Evolutionary conservation across 179 eudicot species (phyloP).

Genomic region (Monotropa hypopitys): DNA sequence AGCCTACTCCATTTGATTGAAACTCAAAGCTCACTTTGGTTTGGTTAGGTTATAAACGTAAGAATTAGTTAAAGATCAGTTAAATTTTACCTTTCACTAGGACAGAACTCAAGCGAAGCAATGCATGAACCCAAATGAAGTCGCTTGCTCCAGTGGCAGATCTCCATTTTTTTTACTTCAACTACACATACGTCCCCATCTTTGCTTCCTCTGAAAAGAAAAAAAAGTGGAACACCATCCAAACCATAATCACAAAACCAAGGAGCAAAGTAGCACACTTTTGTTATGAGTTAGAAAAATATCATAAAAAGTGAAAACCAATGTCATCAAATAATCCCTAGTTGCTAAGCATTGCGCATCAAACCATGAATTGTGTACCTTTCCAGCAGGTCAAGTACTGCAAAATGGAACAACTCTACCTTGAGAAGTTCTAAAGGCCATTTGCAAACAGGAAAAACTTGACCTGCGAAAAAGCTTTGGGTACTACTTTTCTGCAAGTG

Average conservation of each 20-base stretch:
- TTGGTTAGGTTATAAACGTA: neutral
- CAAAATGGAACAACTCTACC: neutral
- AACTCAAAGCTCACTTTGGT: too few relatives aligned
- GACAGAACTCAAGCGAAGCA: slow-evolving; percentile 70
- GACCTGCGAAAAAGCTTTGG: too few relatives aligned
- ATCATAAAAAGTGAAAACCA: neutral
- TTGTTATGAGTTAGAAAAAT: neutral
- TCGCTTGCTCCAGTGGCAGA: slow-evolving; percentile 76
- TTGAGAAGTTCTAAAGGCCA: neutral
- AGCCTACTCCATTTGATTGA: too few relatives aligned
- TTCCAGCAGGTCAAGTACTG: neutral
- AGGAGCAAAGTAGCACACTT: neutral
- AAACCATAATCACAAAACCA: neutral
- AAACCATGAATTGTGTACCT: neutral
- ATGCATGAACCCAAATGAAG: slow-evolving; percentile 76
- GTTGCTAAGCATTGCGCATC: neutral
- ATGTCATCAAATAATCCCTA: neutral
- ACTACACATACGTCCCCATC: slow-evolving; percentile 92
- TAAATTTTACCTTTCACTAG: slow-evolving; percentile 62
- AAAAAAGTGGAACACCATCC: neutral
- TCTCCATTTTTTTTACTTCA: slow-evolving; percentile 70
- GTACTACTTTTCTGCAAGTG: slow-evolving; percentile 1
- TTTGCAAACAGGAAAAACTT: neutral
- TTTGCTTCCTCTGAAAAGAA: slow-evolving; percentile 60
- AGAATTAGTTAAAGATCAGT: neutral